A percentile compares a stretch with the other conserved stretches of the same genome.
Evolutionary conservation across 192 early-diverging fungal species (phyloP).

Genomic region (Backusella westeae): DNA sequence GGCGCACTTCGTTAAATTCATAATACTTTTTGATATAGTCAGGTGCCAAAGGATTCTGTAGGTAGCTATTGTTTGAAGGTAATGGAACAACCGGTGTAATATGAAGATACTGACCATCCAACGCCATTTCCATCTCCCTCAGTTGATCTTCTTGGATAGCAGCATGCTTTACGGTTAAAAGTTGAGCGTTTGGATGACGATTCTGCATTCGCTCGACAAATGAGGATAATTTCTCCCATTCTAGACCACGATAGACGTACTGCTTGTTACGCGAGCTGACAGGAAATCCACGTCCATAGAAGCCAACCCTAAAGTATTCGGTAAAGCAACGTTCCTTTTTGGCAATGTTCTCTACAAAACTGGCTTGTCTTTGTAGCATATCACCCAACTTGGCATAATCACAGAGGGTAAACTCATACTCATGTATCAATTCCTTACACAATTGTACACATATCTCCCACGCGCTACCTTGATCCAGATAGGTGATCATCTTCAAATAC

Average conservation of each 20-base stretch:
- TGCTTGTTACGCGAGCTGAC: constrained; percentile 56
- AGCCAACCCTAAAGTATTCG: constrained; percentile 73
- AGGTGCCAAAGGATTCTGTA: constrained; percentile 41
- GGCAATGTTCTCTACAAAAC: constrained; percentile 46
- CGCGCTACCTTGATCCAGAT: constrained; percentile 60
- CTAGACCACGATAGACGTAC: constrained; percentile 66
- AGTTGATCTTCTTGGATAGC: constrained; percentile 44
- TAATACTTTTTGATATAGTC: constrained; percentile 60
- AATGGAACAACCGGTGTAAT: constrained; percentile 65
- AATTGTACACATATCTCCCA: constrained; percentile 74
- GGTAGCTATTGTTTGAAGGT: constrained; percentile 3
- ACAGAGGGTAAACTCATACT: constrained; percentile 55
- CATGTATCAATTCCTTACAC: constrained; percentile 56
- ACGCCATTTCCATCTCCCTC: constrained; percentile 28
- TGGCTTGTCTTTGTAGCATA: constrained; percentile 53
- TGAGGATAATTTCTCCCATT: constrained; percentile 73
- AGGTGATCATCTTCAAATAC: constrained; percentile 54
- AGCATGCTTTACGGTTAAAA: constrained; percentile 45
- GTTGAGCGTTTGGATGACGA: constrained; percentile 57
- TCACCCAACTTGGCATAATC: constrained; percentile 57
- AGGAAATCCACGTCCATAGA: constrained; percentile 62
- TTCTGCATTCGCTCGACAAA: constrained; percentile 71
- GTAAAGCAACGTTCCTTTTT: constrained; percentile 52
- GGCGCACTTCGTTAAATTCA: constrained; percentile 58
- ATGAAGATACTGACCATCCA: constrained; percentile 58